Conservation (phyloP, 331 rosid genomes). For the Acacia concinna region DNA sequence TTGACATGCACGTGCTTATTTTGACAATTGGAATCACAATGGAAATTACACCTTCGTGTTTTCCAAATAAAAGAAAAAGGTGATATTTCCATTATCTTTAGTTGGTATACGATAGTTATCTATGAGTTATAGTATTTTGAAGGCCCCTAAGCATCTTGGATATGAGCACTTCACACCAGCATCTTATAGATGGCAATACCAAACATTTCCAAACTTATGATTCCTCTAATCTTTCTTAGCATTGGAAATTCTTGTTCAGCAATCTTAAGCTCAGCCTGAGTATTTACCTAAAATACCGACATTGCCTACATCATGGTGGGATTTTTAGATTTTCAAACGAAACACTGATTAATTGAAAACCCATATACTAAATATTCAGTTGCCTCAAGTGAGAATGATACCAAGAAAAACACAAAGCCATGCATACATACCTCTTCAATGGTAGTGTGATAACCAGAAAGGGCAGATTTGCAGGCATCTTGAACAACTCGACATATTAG, state of each 20-base stretch:
- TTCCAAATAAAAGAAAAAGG: not conserved
- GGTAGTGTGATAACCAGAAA: constrained; percentile 74
- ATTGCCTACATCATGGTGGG: not conserved
- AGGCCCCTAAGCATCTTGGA: not conserved
- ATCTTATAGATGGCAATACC: not conserved
- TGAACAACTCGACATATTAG: constrained; percentile 67
- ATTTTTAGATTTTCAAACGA: not conserved
- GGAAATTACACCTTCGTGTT: not conserved
- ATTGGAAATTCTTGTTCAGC: not conserved
- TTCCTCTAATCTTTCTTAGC: not conserved
- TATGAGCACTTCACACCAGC: not conserved
- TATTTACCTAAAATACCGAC: not conserved
- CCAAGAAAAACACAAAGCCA: not conserved
- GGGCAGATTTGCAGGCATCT: constrained; percentile 80
- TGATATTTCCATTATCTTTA: not conserved
- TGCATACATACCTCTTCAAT: constrained; percentile 67
- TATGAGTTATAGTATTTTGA: not conserved
- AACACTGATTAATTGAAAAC: not conserved
- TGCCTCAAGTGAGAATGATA: not conserved
- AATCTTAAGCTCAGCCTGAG: not conserved
- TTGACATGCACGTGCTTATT: not conserved
- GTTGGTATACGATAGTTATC: not conserved
- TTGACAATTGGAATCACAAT: not conserved
- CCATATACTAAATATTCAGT: not conserved
- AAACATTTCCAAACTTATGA: not conserved